Evolutionary conservation across 2,329 filamentous ascomycete genomes (phyloP).

Genomic region (Colletotrichum tropicicola): DNA sequence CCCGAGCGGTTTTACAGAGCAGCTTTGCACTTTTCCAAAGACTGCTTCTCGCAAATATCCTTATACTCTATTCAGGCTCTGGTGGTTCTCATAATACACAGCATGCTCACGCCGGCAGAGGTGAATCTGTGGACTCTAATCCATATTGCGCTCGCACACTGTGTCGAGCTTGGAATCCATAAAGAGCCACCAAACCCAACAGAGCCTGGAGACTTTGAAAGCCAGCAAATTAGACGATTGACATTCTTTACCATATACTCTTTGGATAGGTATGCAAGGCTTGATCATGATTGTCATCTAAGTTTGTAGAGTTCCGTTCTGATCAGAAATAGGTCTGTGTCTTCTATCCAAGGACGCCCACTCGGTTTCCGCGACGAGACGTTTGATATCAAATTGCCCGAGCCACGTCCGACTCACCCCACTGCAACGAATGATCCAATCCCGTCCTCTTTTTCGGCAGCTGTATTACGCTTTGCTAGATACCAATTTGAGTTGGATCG

Average conservation of each 20-base stretch:
- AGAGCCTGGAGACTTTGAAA: slow-evolving; percentile 9
- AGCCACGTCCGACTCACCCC: neutral
- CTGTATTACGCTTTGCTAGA: slow-evolving; percentile 34
- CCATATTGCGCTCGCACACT: slow-evolving; percentile 46
- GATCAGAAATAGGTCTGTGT: slow-evolving; percentile 37
- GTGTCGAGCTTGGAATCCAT: slow-evolving; percentile 47
- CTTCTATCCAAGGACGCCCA: slow-evolving; percentile 47
- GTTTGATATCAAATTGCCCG: slow-evolving; percentile 41
- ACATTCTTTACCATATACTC: slow-evolving; percentile 46
- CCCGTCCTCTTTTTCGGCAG: slow-evolving; percentile 3
- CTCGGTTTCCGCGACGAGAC: slow-evolving; percentile 47
- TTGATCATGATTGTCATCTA: neutral
- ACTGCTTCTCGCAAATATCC: slow-evolving; percentile 44
- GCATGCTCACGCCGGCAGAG: slow-evolving; percentile 42
- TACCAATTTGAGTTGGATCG: slow-evolving; percentile 38
- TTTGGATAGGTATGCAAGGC: slow-evolving; percentile 40
- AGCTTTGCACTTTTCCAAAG: slow-evolving; percentile 39
- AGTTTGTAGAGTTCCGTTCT: neutral
- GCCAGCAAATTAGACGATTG: slow-evolving; percentile 33
- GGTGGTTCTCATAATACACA: slow-evolving; percentile 41
- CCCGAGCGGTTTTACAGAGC: slow-evolving; percentile 43
- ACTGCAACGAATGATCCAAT: neutral
- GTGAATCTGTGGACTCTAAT: slow-evolving; percentile 46
- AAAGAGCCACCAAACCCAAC: slow-evolving; percentile 35
- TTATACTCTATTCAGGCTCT: slow-evolving; percentile 42